Conservation (phyloP, 208 protist species). For the Porcisia hertigi region DNA sequence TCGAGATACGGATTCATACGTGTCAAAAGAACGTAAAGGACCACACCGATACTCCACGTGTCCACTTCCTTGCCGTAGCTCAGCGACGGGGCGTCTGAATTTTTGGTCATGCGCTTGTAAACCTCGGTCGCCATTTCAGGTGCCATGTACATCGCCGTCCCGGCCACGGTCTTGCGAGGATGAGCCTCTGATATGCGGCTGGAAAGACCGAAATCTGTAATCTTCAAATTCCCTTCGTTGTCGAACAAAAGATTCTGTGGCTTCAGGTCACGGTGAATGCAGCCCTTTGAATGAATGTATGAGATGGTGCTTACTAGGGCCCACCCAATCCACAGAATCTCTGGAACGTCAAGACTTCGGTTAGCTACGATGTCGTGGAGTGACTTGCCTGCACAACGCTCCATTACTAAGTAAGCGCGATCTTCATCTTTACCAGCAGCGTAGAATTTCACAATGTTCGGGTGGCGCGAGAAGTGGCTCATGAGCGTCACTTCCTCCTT, state of each 20-base stretch:
- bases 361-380: slow-evolving; percentile 81
- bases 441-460: slow-evolving; percentile 87
- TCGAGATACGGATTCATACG: slow-evolving; percentile 86
- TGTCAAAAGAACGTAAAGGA: slow-evolving; percentile 85
- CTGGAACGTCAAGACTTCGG: slow-evolving; percentile 53
- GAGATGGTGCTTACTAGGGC: slow-evolving; percentile 80
- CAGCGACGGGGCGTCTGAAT: slow-evolving; percentile 44
- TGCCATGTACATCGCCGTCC: slow-evolving; percentile 92
- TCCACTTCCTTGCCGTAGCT: slow-evolving; percentile 89
- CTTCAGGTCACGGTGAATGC: slow-evolving; percentile 92
- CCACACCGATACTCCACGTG: slow-evolving; percentile 90
- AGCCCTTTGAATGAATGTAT: slow-evolving; percentile 86
- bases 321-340: slow-evolving; percentile 89
- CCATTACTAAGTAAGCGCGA: slow-evolving; percentile 87
- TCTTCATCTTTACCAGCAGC: slow-evolving; percentile 73
- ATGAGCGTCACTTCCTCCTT: slow-evolving; percentile 85
- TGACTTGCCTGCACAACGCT: slow-evolving; percentile 72
- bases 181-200: slow-evolving; percentile 77
- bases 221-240: slow-evolving; percentile 86
- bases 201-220: slow-evolving; percentile 92
- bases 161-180: slow-evolving; percentile 86
- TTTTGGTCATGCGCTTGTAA: slow-evolving; percentile 78
- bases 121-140: slow-evolving; percentile 88
- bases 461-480: slow-evolving; percentile 85
- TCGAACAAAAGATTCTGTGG: slow-evolving; percentile 93